Evolutionary conservation across 2,329 filamentous ascomycete species (phyloP), one percentile per base, ranked within the genome.

Genomic region (Xylaria polymorpha): DNA sequence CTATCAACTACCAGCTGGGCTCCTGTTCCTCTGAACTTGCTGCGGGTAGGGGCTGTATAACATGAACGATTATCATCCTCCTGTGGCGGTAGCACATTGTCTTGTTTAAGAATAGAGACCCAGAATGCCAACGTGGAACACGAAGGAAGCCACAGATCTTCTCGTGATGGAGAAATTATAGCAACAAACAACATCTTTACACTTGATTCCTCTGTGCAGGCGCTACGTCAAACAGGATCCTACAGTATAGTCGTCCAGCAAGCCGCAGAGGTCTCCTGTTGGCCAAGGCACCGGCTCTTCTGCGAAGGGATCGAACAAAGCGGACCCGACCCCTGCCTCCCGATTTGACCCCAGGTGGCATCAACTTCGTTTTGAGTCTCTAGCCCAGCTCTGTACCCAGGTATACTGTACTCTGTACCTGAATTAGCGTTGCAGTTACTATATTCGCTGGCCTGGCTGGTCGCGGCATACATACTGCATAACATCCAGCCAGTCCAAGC

Each of bases 331-430:
- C 71, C 74, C 69, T 71, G 68, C 60, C 71, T 70, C 73, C 71
- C 70, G 69, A 71, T 71, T 71, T 59, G 69, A 72, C 71, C 44
- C 50, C 44, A 68, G 73, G 70, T 64, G 71, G 76, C 74, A 74
- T 77, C 76, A 75, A 74, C 73, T 68, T 75, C 73, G 74, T 76
- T 77, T 78, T 60, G 62, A 12, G 58, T 69, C 50, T 61, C 58
- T 9, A 50, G 43, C 50, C 29, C 71, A 69, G 60, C 72, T 68
- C 18, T 10, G 25, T 9, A 56, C 46, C 56, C 50, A 74, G 63
- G 71, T 46, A 59, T 35, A n/a, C 56, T 46, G 56, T 72, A 74
- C 71, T 75, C 74, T 74, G 71, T 76, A 71, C 72, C 73, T 74
- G 55, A 58, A 57, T 69, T 73, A 70, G 68, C 74, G 72, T 73